Base-by-base conservation (phyloP, 345 rosid genomes). In the Eucalyptus caleyi region DNA sequence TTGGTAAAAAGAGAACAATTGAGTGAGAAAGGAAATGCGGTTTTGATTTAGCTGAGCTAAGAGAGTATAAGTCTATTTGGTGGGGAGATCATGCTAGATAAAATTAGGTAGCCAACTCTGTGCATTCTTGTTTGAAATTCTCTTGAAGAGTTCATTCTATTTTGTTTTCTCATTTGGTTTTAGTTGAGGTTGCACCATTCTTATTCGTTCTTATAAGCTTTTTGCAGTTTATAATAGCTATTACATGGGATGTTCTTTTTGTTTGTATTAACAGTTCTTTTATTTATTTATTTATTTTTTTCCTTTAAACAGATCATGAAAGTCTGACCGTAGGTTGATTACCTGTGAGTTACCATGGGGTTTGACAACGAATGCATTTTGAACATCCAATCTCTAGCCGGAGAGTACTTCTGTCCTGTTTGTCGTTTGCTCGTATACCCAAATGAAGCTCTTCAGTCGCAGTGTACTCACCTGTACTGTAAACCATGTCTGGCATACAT, bases 391-490 rank as follows among this genome's bases (percentile, higher is more conserved):
- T 93, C 95, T 85, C 91, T 97, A 27, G 92, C 97, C 11, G 96
- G 96, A 42, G 98, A 96, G 92, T 95, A 93, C 91, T 97, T 97
- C 89, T 97, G 99, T 87, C 95, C 98, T 16, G 96, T 96, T 72
- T 97, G 98, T 88, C 95, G 96, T 13, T 85, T 95, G 86, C 97
- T 97, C 23, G 94, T 97, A 49, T 92, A 93, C 91, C 99, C 99
- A n/a, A 94, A 93, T 87, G 99, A 97, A 93, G 98, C 98, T 27
- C 90, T 97, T 23, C 99, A 95, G 91, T 93, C 98, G 7, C 96
- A 95, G 89, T 97, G 99, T 90, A 95, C 97, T 89, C 99, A 97
- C 88, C 89, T 97, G 16, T 97, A 94, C 72, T 97, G 99, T 91
- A 95, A 95, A 87, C 96, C 96, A 16, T 97, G 99, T 87, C 91